Conservation (phyloP, 2,329 filamentous ascomycete genomes). For the Epichloe gansuensis region DNA sequence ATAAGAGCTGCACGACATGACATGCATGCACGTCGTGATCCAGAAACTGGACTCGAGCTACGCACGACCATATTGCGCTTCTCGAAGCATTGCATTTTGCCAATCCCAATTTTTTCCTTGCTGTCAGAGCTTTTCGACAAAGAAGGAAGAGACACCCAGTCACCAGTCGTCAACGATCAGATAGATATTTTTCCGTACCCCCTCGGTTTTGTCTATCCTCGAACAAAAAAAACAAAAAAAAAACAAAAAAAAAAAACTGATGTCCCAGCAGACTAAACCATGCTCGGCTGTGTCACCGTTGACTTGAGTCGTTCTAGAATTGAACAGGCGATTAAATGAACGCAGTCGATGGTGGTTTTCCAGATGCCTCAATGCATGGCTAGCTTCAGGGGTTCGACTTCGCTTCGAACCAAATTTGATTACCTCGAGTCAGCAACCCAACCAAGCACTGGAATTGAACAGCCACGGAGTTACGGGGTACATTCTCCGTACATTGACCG, state of each 20-base stretch:
- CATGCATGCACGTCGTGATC: slow-evolving; percentile 6
- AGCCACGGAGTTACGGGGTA: background rate
- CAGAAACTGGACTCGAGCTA: background rate
- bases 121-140: background rate
- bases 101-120: background rate
- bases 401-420: background rate
- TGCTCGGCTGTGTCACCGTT: background rate
- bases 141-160: no score
- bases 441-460: background rate
- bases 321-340: background rate
- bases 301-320: no score
- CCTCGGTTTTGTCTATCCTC: no score
- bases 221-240: no score
- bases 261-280: background rate
- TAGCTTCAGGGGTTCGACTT: background rate
- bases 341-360: background rate
- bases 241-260: no score
- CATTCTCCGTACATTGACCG: background rate
- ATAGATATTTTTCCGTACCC: no score
- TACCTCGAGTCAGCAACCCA: background rate
- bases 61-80: background rate
- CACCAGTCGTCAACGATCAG: no score
- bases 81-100: background rate
- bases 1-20: slow-evolving; percentile 10
- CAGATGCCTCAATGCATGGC: background rate